Base-by-base conservation (phyloP, 306 rosid genomes). In the Boehmeria nivea region DNA sequence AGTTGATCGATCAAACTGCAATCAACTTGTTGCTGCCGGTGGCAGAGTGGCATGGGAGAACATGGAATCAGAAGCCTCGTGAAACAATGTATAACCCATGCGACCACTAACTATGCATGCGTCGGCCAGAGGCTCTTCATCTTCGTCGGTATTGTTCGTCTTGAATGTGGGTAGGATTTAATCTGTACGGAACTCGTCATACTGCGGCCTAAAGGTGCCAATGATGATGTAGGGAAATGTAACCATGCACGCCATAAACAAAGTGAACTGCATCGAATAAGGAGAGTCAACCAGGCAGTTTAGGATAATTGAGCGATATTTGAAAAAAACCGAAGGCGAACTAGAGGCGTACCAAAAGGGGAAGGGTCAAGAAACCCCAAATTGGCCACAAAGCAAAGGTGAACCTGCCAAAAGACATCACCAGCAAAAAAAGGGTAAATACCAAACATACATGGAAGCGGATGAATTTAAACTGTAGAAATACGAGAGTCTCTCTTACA, bases 221-320 rank as follows among this genome's bases (percentile, higher is more conserved):
- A 85, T 75, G 65, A 81, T 66, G 46, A 88, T 71, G 80, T 68
- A 76, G 40, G 96, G 99, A 70, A 83, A 73, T 69, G 84, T 78
- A 61, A 93, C 86, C 96, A 85, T 93, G 84, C 81, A 72, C 48
- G 95, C 94, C 96, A 93, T 93, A 81, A 93, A 93, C 60, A 87
- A 75, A 6, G 99, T 87, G 71, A 87, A 93, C 99, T 93, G 99
- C 87, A 83, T 27, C 55, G 11, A 64, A 57, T 23, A 61, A 2
- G 57, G 64, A 60, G 43, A 73, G 48, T 45, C 68, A 58, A 54
- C 48, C n/a, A 57, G 51, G 63, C 48, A 46, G 71, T 68, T 3
- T 11, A 40, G n/a, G n/a, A n/a, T 40, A 8, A 4, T 40, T 40
- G 16, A 31, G 36, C 5, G 9, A 4, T 31, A 31, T 31, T 2